These are phyloP conservation scores for Neurospora discreta DNA, from an alignment of 495 filamentous ascomycete species.

Conservation along the genomic window DNA sequence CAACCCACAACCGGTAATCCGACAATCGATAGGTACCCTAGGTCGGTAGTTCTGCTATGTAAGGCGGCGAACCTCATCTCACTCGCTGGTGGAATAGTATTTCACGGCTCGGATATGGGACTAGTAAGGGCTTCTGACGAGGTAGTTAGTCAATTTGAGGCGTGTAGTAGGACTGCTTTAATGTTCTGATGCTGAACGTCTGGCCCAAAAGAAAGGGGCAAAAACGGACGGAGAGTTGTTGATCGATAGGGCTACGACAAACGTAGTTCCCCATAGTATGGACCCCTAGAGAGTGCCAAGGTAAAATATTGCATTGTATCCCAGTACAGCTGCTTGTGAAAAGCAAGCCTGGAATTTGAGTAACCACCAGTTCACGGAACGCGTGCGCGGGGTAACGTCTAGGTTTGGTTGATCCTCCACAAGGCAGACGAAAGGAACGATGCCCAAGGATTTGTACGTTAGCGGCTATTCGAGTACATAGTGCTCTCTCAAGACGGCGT, in stretches of 20 bases:
- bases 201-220: neutral
- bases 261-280: neutral
- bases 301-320: too few relatives aligned
- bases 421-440: neutral
- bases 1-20: constrained; percentile 6
- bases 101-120: neutral
- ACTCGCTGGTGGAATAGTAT: neutral
- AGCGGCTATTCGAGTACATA: constrained; percentile 1
- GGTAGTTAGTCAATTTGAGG: neutral
- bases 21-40: neutral
- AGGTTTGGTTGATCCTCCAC: neutral
- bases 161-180: neutral
- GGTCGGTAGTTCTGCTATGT: neutral
- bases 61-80: neutral
- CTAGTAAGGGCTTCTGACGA: neutral
- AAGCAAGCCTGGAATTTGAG: neutral
- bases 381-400: neutral
- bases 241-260: neutral
- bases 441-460: neutral
- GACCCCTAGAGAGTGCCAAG: neutral
- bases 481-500: neutral
- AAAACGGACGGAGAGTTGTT: neutral
- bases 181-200: neutral
- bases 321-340: neutral
- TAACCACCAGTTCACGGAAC: neutral